Conservation (phyloP, 2,329 filamentous ascomycete genomes). For the Botryotinia narcissicola region DNA sequence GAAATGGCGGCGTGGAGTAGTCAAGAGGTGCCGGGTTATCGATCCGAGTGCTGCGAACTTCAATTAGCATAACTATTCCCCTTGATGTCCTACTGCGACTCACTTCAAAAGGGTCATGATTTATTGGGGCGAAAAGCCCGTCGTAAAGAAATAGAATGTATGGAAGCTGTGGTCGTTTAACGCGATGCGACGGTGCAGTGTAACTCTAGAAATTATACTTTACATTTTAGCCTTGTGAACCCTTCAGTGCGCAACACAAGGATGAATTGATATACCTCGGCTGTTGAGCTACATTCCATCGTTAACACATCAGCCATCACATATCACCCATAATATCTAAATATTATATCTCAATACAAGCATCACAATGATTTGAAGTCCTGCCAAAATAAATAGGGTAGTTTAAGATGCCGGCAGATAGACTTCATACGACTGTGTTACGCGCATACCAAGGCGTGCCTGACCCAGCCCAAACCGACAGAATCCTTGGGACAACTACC, state of each 20-base stretch:
- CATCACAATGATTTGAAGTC: neutral
- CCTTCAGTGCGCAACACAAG: neutral
- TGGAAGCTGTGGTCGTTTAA: neutral
- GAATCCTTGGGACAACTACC: conserved; percentile 49
- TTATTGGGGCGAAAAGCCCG: neutral
- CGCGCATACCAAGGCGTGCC: conserved; percentile 35
- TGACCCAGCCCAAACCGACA: conserved; percentile 31
- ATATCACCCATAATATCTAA: neutral
- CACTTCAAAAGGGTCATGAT: conserved; percentile 28
- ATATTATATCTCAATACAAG: neutral
- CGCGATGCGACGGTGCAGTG: conserved; percentile 1
- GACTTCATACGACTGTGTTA: conserved; percentile 38
- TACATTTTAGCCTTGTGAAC: neutral
- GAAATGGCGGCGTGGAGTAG: conserved; percentile 62
- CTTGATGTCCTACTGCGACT: neutral
- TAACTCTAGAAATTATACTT: neutral
- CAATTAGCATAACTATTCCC: conserved; percentile 8
- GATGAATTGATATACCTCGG: conserved; percentile 11
- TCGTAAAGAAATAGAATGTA: neutral
- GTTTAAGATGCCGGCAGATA: conserved; percentile 35
- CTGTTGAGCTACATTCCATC: neutral
- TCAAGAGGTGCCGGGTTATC: conserved; percentile 41
- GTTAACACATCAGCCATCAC: conserved; percentile 1
- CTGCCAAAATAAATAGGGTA: neutral
- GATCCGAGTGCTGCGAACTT: conserved; percentile 30